A percentile compares a stretch with the other conserved stretches of the same genome.
Evolutionary conservation across 2,329 filamentous ascomycete species (phyloP).

Genomic region (Hypoxylon sp.): DNA sequence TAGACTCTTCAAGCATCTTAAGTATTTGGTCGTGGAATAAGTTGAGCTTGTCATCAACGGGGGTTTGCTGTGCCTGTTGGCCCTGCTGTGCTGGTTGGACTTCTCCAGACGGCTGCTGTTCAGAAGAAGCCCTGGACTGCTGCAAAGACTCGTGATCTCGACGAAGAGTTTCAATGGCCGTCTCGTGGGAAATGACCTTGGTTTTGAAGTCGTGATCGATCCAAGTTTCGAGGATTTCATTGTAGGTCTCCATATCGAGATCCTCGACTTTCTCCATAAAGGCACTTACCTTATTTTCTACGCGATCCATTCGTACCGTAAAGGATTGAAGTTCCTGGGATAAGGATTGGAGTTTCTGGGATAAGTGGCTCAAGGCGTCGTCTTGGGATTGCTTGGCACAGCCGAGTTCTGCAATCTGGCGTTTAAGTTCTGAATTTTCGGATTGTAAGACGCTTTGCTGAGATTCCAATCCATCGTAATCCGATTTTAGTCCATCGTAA

Average conservation of each 20-base stretch:
- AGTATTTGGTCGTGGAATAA: slow-evolving; percentile 2
- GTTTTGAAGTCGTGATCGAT: slow-evolving; percentile 28
- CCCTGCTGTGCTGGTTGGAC: not conserved
- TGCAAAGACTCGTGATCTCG: slow-evolving; percentile 19
- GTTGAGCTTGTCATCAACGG: slow-evolving; percentile 18
- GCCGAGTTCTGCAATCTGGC: slow-evolving; percentile 4
- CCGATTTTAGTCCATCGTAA: slow-evolving; percentile 15
- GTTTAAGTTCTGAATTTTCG: slow-evolving; percentile 23
- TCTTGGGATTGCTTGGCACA: slow-evolving; percentile 4
- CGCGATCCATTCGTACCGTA: slow-evolving; percentile 1
- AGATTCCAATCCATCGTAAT: slow-evolving; percentile 16
- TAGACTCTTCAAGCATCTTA: slow-evolving; percentile 18
- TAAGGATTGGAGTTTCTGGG: slow-evolving; percentile 16
- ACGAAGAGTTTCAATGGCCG: not conserved
- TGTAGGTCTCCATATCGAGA: slow-evolving; percentile 31
- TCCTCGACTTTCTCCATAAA: slow-evolving; percentile 22
- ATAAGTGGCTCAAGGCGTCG: too few species aligned
- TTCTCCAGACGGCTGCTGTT: not conserved
- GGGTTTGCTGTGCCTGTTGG: not conserved
- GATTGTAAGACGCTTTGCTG: slow-evolving; percentile 13
- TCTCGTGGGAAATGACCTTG: slow-evolving; percentile 23
- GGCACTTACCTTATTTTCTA: slow-evolving; percentile 15
- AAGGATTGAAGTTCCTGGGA: slow-evolving; percentile 17
- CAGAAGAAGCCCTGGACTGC: not conserved
- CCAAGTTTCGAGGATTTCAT: slow-evolving; percentile 32